These are phyloP conservation scores for Fusarium liriodendri DNA, from an alignment of 2,329 filamentous ascomycete genomes.

Conservation along the genomic window DNA sequence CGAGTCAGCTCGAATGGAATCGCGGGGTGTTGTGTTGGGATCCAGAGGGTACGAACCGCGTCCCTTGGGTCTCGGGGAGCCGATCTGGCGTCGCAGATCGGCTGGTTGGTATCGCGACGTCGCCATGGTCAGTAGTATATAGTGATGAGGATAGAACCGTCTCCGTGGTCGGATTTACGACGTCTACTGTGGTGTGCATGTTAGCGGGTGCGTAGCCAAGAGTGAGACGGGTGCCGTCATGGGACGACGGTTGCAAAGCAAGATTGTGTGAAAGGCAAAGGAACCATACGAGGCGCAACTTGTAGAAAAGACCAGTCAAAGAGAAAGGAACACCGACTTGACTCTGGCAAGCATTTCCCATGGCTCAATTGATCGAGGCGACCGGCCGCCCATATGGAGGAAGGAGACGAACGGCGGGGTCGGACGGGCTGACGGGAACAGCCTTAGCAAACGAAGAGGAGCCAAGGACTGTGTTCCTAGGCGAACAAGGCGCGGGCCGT, in stretches of 20 bases:
- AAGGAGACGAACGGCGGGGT: slow-evolving; percentile 36
- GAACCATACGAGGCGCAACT: slow-evolving; percentile 6
- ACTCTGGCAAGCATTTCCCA: slow-evolving; percentile 59
- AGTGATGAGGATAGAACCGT: slow-evolving; percentile 43
- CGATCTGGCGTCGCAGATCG: slow-evolving; percentile 64
- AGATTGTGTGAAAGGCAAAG: neutral
- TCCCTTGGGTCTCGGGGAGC: slow-evolving; percentile 67
- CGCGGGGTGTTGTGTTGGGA: slow-evolving; percentile 7
- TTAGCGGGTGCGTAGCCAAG: slow-evolving; percentile 24
- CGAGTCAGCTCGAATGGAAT: slow-evolving; percentile 22
- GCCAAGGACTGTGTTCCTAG: slow-evolving; percentile 20
- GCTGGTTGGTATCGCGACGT: slow-evolving; percentile 58
- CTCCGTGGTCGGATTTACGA: slow-evolving; percentile 56
- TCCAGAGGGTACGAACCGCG: slow-evolving; percentile 57
- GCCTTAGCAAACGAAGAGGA: slow-evolving; percentile 25
- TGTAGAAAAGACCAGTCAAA: slow-evolving; percentile 16
- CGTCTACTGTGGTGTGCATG: slow-evolving; percentile 47
- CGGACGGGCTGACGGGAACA: slow-evolving; percentile 36
- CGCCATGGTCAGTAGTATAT: slow-evolving; percentile 55
- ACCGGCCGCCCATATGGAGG: slow-evolving; percentile 56
- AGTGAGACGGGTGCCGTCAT: neutral
- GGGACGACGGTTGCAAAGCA: neutral
- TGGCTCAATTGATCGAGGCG: slow-evolving; percentile 58
- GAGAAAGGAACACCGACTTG: slow-evolving; percentile 53
- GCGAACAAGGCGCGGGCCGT: slow-evolving; percentile 32